A percentile compares a stretch with the other conserved stretches of the same genome.
phyloP scores from a whole-genome alignment of 352 stramenopile species.

The Pythium sukuiense region DNA sequence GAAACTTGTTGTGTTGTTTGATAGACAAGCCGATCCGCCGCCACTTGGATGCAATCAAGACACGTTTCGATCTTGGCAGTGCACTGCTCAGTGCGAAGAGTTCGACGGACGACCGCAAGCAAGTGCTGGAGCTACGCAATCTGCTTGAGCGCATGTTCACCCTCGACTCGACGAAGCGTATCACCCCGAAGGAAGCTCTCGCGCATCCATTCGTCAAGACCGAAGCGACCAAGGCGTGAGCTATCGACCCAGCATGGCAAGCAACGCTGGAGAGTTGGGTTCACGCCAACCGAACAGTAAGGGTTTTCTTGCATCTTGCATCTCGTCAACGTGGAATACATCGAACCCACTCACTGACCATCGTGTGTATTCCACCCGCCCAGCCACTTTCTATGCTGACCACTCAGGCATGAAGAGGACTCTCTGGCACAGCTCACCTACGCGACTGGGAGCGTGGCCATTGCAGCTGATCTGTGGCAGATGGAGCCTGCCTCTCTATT shows the following conservation, averaged over 20 bases:
- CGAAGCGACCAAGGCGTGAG: conserved; percentile 24
- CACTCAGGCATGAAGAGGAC: background rate
- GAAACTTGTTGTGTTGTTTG: background rate
- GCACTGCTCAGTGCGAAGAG: conserved; percentile 41
- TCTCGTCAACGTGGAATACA: conserved; percentile 9
- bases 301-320: background rate
- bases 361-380: conserved; percentile 1
- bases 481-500: background rate
- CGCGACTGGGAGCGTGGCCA: background rate
- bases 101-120: conserved; percentile 41
- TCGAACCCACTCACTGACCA: conserved; percentile 6
- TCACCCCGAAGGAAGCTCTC: conserved; percentile 56
- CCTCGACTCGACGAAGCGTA: conserved; percentile 57
- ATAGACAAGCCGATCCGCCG: conserved; percentile 46
- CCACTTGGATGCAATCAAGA: conserved; percentile 45
- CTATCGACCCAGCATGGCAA: background rate
- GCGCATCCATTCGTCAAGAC: conserved; percentile 57
- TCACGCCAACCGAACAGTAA: conserved; percentile 9
- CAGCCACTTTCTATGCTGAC: background rate
- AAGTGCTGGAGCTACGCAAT: conserved; percentile 44
- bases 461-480: background rate
- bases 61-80: conserved; percentile 36
- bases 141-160: conserved; percentile 70
- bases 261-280: no score
- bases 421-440: background rate